phyloP scores from a whole-genome alignment of 129 eudicot species.

The Helichrysum umbraculigerum region DNA sequence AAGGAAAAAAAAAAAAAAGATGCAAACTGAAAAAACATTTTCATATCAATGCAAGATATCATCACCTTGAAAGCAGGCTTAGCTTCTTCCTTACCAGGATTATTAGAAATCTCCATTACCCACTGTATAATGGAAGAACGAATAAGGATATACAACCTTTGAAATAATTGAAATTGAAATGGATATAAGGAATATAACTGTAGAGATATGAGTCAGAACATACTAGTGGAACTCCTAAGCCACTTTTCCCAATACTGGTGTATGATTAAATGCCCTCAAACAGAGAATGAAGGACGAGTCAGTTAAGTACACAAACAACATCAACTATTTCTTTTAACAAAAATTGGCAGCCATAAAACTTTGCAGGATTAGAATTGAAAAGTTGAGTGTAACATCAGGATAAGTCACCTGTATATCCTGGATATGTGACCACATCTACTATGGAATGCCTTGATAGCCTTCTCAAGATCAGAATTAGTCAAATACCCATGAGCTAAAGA shows the following conservation, averaged over 20 bases:
- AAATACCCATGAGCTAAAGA: constrained; percentile 74
- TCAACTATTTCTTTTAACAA: constrained; percentile 19
- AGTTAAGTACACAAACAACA: constrained; percentile 33
- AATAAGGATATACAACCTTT: constrained; percentile 9
- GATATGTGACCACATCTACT: constrained; percentile 77
- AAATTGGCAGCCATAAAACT: neutral
- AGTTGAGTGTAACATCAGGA: neutral
- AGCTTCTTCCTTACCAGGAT: constrained; percentile 82
- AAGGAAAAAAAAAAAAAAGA: neutral
- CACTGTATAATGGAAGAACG: constrained; percentile 47
- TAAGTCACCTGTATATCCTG: constrained; percentile 81
- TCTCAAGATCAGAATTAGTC: constrained; percentile 87
- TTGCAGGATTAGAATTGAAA: neutral
- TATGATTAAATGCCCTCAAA: constrained; percentile 50
- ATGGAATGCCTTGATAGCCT: constrained; percentile 76
- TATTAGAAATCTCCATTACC: constrained; percentile 87
- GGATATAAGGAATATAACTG: neutral
- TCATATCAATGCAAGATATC: neutral
- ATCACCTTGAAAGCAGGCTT: constrained; percentile 96
- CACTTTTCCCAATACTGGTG: constrained; percentile 90
- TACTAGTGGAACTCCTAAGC: constrained; percentile 89
- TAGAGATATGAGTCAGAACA: constrained; percentile 12
- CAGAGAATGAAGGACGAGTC: constrained; percentile 57
- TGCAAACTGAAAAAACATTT: neutral
- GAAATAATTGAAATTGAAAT: neutral